These are phyloP conservation scores for Cicer pinnatifidum DNA, from an alignment of 306 rosid genomes.

Conservation along the genomic window DNA sequence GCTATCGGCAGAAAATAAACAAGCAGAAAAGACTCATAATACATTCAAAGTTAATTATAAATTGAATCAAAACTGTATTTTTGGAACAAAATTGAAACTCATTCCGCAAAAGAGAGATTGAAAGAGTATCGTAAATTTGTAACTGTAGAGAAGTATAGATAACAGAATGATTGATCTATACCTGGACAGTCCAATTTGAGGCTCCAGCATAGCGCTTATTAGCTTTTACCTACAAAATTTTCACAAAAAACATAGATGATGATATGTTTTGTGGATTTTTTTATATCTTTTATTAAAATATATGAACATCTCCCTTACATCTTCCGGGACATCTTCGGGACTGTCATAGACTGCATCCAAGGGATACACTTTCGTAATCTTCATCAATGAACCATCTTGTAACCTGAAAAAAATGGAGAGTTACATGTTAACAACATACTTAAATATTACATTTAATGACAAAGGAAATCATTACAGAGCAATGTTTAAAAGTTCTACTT, in stretches of 20 bases:
- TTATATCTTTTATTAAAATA: not conserved
- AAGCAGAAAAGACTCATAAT: conserved; percentile 8
- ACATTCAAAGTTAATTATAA: conserved; percentile 16
- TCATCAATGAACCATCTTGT: conserved; percentile 88
- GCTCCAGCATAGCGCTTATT: conserved; percentile 98
- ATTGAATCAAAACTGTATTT: not conserved
- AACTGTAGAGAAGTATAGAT: not conserved
- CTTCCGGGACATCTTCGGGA: conserved; percentile 93
- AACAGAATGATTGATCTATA: conserved; percentile 39
- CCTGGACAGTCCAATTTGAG: conserved; percentile 88
- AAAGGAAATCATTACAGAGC: conserved; percentile 26
- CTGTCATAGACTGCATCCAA: conserved; percentile 90
- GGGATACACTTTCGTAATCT: conserved; percentile 89
- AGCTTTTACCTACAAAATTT: conserved; percentile 65
- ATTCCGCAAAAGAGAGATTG: not conserved
- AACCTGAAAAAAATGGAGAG: conserved; percentile 60
- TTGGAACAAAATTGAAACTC: not conserved
- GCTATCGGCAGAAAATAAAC: conserved; percentile 26
- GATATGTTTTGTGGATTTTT: not conserved
- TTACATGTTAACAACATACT: conserved; percentile 40
- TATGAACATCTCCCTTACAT: conserved; percentile 58
- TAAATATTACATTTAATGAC: not conserved
- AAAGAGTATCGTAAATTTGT: not conserved
- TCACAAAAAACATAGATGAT: not conserved
- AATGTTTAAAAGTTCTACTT: conserved; percentile 52